Evolutionary conservation across 208 protist species (phyloP).

Genomic region (Novymonas esmeraldas): DNA sequence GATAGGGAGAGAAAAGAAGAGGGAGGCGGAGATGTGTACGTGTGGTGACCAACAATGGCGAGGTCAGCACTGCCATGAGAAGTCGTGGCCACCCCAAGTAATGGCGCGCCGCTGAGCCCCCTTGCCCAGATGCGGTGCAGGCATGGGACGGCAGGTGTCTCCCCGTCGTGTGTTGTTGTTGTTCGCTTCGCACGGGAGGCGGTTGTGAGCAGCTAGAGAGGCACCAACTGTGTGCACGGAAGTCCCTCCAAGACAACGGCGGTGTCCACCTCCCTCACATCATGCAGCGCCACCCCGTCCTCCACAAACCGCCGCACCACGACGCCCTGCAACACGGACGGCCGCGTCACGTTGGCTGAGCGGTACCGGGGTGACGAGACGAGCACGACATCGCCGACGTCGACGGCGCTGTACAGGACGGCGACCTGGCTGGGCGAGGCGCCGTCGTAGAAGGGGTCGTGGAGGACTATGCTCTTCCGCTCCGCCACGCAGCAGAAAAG

Average conservation of each 20-base stretch:
- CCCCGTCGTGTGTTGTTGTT: too few species aligned
- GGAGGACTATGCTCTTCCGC: slow-evolving; percentile 17
- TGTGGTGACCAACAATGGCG: not conserved
- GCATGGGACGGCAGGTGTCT: too few species aligned
- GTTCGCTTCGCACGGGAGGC: too few species aligned
- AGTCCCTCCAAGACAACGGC: slow-evolving; percentile 35
- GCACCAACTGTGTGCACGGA: slow-evolving; percentile 50
- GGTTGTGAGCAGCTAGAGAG: slow-evolving; percentile 36
- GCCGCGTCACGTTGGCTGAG: not conserved
- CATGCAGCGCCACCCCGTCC: slow-evolving; percentile 42
- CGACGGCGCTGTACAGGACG: slow-evolving; percentile 41
- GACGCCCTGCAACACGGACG: slow-evolving; percentile 38
- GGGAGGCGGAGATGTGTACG: not conserved
- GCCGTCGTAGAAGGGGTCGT: slow-evolving; percentile 16
- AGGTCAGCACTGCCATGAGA: too few species aligned
- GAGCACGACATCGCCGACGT: slow-evolving; percentile 53
- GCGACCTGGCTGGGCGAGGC: slow-evolving; percentile 30
- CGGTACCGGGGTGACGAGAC: slow-evolving; percentile 21
- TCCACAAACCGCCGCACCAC: slow-evolving; percentile 31
- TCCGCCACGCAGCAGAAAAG: slow-evolving; percentile 34
- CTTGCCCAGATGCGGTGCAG: too few species aligned
- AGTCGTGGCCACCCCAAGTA: too few species aligned
- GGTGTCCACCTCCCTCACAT: slow-evolving; percentile 42
- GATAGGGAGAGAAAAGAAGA: not conserved
- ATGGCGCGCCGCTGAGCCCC: too few species aligned